Base-by-base conservation (phyloP, 2,329 filamentous ascomycete species). In the Fusarium sp. region DNA sequence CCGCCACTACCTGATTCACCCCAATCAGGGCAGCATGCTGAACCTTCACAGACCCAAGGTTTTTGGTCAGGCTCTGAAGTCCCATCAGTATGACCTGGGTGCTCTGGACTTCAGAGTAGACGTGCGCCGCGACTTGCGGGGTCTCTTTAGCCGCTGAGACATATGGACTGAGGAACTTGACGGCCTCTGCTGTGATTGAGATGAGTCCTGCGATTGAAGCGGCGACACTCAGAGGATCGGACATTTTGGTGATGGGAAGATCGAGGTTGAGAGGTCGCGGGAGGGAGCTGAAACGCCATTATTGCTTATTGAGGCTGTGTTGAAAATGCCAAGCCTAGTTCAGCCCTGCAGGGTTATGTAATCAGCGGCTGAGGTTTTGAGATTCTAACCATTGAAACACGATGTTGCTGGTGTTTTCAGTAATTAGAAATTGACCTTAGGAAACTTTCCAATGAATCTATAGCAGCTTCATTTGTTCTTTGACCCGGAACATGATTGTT, bases 81-180 rank as follows among this genome's bases (percentile, higher is more conserved):
- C 54, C 66, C 15, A 44, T 44, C 9, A 75, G 20, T 2, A 75
- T 71, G 0, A 70, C 45, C 6, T 51, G 42, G 2, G 60, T 62
- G 36, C 60, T 69, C 9, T 73, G 66, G 2, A 75, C 42, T 24
- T 75, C 73, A 0, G 72, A 58, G 22, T 63, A 41, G 2, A 75
- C 66, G 4, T 57, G 59, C 6, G 55, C 32, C 6, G 69, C 61
- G 6, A 75, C 41, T 24, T 63, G 66, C 2, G 72, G 72, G 2
- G 69, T 75, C 5, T 75, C 72, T n/a, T 70, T 75, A 0, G 60
- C 50, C 0, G 69, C 72, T 0, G 69, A 70, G 3, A 71, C 50
- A 39, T 75, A 75, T 0, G 69, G 73, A 0, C 53, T 45, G 2
- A 73, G 56, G 3, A 70, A 53, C 13, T 70, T 70, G 22, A 18